phyloP scores from a whole-genome alignment of 2,329 filamentous ascomycete species.

The Alternaria triticina region DNA sequence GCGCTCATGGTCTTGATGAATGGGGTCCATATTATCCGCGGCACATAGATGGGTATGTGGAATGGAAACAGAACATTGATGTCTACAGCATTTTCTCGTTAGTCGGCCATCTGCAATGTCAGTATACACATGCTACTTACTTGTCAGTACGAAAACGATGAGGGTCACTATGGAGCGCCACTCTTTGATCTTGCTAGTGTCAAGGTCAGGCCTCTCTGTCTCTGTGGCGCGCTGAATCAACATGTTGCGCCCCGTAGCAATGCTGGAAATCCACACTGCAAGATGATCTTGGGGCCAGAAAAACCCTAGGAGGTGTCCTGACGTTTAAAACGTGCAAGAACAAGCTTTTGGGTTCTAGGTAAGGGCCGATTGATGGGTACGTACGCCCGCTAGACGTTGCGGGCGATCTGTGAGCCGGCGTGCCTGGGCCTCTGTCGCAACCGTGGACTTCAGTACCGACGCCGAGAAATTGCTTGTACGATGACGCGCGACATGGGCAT shows the following conservation, averaged over 20 bases:
- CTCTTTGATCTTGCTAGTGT: slow-evolving; percentile 64
- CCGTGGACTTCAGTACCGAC: not conserved
- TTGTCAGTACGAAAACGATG: slow-evolving; percentile 71
- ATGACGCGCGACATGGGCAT: slow-evolving; percentile 7
- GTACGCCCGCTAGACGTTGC: not conserved
- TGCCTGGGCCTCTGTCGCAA: not conserved
- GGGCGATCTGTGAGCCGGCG: slow-evolving; percentile 1
- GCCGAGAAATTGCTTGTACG: not conserved
- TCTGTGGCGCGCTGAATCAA: slow-evolving; percentile 10
- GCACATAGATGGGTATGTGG: slow-evolving; percentile 67
- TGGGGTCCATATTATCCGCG: slow-evolving; percentile 56
- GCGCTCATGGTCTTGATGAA: slow-evolving; percentile 53
- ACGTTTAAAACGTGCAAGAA: not conserved
- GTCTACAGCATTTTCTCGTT: slow-evolving; percentile 56
- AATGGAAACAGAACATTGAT: slow-evolving; percentile 73
- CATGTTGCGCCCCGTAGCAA: slow-evolving; percentile 3
- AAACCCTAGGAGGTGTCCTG: not conserved
- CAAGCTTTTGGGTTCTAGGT: slow-evolving; percentile 1
- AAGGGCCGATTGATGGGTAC: slow-evolving; percentile 9
- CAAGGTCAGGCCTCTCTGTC: slow-evolving; percentile 32
- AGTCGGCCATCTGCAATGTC: not conserved
- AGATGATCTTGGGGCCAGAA: not conserved
- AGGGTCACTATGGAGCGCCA: slow-evolving; percentile 76
- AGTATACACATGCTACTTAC: slow-evolving; percentile 56
- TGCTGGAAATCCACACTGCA: not conserved